Conservation (phyloP, 257 asterid genomes). For the Solanum peruvianum region DNA sequence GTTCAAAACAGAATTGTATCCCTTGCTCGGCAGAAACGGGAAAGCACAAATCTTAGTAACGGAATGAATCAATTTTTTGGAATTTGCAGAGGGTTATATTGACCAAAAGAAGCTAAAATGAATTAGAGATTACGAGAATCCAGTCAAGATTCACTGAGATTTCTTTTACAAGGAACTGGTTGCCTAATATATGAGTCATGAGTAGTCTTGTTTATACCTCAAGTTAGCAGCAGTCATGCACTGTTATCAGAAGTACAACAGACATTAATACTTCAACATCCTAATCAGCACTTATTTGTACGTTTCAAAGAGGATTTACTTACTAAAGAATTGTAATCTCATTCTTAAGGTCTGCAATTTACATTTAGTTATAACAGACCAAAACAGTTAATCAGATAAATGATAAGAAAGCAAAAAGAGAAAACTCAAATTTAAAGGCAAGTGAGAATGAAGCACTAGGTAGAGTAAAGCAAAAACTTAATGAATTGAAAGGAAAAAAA, state of each 20-base stretch:
- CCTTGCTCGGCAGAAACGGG: neutral
- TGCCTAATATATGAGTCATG: neutral
- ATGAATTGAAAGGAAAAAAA: neutral
- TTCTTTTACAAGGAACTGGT: neutral
- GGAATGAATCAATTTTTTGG: neutral
- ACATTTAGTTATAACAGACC: no score
- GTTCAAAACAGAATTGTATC: neutral
- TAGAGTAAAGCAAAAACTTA: neutral
- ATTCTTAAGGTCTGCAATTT: neutral
- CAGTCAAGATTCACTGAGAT: neutral
- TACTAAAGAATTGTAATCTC: neutral
- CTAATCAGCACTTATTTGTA: neutral
- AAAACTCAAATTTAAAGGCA: neutral
- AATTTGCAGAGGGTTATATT: neutral
- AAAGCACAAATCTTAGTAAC: neutral
- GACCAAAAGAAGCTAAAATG: neutral
- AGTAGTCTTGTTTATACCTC: neutral
- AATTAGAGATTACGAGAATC: neutral
- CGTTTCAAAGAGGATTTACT: neutral
- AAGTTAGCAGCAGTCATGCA: neutral
- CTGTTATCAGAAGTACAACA: neutral
- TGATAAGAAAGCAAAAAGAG: neutral
- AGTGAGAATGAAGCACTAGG: neutral
- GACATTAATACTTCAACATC: neutral
- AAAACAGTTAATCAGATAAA: neutral